These are phyloP conservation scores for Exophiala aquamarina DNA, from an alignment of 2,329 filamentous ascomycete species.

Conservation along the genomic window DNA sequence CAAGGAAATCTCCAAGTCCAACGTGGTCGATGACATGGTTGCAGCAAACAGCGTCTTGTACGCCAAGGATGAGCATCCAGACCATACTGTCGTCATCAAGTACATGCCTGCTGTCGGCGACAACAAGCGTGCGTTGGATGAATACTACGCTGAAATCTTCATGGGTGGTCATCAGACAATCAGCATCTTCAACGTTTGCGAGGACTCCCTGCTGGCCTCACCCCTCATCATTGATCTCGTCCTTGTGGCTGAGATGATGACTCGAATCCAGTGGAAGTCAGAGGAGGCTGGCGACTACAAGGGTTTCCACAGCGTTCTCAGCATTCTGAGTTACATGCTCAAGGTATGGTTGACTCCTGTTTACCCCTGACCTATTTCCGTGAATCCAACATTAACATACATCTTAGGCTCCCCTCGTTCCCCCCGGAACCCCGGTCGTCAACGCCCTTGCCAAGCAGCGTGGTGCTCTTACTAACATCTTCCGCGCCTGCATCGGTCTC, in stretches of 20 bases:
- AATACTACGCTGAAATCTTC: conserved; percentile 99
- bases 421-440: conserved; percentile 90
- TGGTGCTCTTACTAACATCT: conserved; percentile 92
- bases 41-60: conserved; percentile 92
- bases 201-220: conserved; percentile 93
- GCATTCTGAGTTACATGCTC: conserved; percentile 98
- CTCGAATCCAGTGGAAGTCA: conserved; percentile 88
- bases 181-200: conserved; percentile 96
- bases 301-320: conserved; percentile 95
- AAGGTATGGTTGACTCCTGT: conserved; percentile 56
- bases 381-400: neutral
- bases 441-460: conserved; percentile 97
- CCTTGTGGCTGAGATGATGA: conserved; percentile 95
- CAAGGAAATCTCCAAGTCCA: conserved; percentile 99
- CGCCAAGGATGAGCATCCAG: conserved; percentile 87
- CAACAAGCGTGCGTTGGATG: conserved; percentile 97
- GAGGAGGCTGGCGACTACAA: conserved; percentile 67
- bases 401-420: conserved; percentile 92
- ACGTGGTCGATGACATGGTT: conserved; percentile 99
- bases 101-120: conserved; percentile 99
- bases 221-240: conserved; percentile 97
- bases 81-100: conserved; percentile 99
- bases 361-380: too few relatives aligned
- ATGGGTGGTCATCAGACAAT: conserved; percentile 98
- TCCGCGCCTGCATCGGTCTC: conserved; percentile 93